A percentile compares a stretch with the other conserved stretches of the same genome.
Conservation (phyloP, 2,329 filamentous ascomycete species). For the Aspergillus sp. region DNA sequence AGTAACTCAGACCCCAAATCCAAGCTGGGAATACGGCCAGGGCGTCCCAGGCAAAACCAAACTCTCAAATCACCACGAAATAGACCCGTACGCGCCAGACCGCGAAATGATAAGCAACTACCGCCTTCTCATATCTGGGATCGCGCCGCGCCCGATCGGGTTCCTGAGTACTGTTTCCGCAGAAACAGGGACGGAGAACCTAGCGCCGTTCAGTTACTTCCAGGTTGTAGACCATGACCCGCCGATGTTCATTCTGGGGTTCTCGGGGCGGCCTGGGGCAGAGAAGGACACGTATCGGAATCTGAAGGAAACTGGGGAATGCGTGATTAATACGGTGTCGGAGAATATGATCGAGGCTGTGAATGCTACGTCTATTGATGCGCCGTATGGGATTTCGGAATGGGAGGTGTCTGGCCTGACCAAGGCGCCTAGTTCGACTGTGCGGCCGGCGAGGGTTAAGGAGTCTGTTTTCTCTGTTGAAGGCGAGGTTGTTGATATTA, state of each 20-base stretch:
- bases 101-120: conserved; percentile 74
- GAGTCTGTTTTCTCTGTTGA: conserved; percentile 85
- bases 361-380: conserved; percentile 74
- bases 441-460: conserved; percentile 69
- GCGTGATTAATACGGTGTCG: conserved; percentile 81
- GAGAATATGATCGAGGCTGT: conserved; percentile 86
- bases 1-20: conserved; percentile 42
- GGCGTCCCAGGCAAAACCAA: conserved; percentile 42
- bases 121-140: conserved; percentile 84
- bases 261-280: conserved; percentile 55
- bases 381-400: conserved; percentile 73
- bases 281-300: conserved; percentile 81
- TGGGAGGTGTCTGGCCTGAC: conserved; percentile 78
- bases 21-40: conserved; percentile 43
- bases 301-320: conserved; percentile 69
- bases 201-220: conserved; percentile 87
- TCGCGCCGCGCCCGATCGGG: conserved; percentile 79
- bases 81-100: conserved; percentile 75
- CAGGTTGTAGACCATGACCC: conserved; percentile 83
- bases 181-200: conserved; percentile 65
- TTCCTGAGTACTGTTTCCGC: conserved; percentile 58
- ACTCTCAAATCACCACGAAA: conserved; percentile 60
- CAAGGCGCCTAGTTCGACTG: conserved; percentile 62
- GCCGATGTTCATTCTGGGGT: conserved; percentile 72
- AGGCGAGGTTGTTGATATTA: conserved; percentile 68